Base-by-base conservation (phyloP, 768 basidiomycete genomes). In the Lyophyllum shimeji region DNA sequence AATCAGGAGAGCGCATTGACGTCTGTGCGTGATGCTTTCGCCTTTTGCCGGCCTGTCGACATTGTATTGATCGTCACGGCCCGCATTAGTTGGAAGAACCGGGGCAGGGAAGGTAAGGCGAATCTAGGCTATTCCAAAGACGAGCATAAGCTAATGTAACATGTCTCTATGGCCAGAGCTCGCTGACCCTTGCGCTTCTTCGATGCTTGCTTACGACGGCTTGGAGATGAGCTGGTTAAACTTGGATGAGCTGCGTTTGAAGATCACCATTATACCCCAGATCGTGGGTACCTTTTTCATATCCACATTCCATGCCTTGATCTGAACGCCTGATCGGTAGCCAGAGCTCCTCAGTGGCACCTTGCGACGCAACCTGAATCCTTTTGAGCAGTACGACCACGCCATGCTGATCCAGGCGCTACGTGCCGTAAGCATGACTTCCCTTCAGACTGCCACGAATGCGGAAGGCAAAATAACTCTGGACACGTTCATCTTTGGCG, bases 291-390 rank as follows among this genome's bases (percentile, higher is more conserved):
- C 12, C 13, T 58, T 44, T 57, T 53, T 65, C 18, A 40, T 57
- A 61, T 46, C 54, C 50, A 1, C 59, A 55, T 52, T 21, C 2
- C 18, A 9, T 50, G n/a, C 31, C 25, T 53, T 53, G 29, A 23
- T 40, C 21, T 18, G 5, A 40, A n/a, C n/a, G 34, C 21, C 11
- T 20, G 27, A 20, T 24, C 29, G 4, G 18, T 51, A 76, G 75
- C 74, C 75, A 47, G 75, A 75, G 50, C 75, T 89, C 23, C 80
- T 87, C 54, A 75, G 78, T 20, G 87, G 87, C 23, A 81, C 83
- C 2, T 70, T 89, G 0, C 69, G 87, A 7, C 78, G 77, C 56
- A 88, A 89, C 60, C 69, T 87, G 23, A 86, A 88, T 61, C 85
- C 84, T 0, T 86, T 86, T 61, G 71, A 74, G 7, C 75, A 82